Evolutionary conservation across 305 asterid species (phyloP), one percentile per base, ranked within the genome.

Genomic region (Fraxinus dipetala): DNA sequence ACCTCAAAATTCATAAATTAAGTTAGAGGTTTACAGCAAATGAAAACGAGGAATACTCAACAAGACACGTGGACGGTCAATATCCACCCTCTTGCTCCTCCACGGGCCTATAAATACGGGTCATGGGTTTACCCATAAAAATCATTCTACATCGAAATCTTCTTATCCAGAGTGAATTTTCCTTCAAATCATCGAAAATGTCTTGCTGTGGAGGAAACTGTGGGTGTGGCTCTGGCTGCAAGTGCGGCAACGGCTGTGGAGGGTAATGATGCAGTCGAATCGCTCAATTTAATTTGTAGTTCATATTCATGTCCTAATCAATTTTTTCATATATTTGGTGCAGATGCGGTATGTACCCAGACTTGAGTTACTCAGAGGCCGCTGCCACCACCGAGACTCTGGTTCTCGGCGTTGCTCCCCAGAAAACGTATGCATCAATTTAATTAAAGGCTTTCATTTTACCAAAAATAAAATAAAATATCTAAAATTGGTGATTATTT

Each of bases 181-280:
- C 5, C 30, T 61, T 16, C 11, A 1, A 78, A 72, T 36, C 40
- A 6, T 3, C 18, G 0, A 43, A 74, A 2, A 91, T 92, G 94
- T 90, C 96, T 89, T 86, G 94, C 91, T 88, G 93, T 43, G 89
- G 87, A 32, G 93, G 93, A 87, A 89, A 82, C 85, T 91, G 95
- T 73, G 90, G 90, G 2, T 90, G 94, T 36, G 96, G 93, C 73
- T 40, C 93, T 34, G 78, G 54, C 86, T 92, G 94, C 91, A 83
- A 85, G 30, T 92, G 96, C 84, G 91, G 93, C 89, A 89, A 14
- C 34, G 90, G 89, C 90, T 89, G 90, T 78, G 72, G 81, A 67
- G 93, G 94, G 96, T 91, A 87, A 76, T 43, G 5, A 43, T 43
- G 5, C n/a, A 2, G 3, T 1, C n/a, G 54, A 43, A 0, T 43